phyloP scores from a whole-genome alignment of 2,329 filamentous ascomycete species.

The Fusarium clavum region DNA sequence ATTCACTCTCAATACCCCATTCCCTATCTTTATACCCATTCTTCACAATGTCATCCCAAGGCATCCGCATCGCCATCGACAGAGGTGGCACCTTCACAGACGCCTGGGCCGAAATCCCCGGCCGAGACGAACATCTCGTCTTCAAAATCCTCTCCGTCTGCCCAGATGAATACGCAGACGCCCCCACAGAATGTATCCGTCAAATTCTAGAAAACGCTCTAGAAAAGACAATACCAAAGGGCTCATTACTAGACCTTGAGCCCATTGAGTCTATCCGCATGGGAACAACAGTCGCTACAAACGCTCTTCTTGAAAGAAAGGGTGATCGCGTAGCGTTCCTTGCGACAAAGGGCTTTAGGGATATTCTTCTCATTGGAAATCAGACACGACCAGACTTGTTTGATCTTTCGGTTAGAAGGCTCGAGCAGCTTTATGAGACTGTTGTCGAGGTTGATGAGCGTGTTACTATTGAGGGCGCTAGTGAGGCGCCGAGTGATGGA shows the following conservation, averaged over 20 bases:
- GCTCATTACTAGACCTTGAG: slow-evolving; percentile 50
- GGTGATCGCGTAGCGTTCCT: slow-evolving; percentile 78
- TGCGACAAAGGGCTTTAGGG: slow-evolving; percentile 78
- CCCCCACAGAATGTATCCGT: slow-evolving; percentile 78
- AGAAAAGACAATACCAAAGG: slow-evolving; percentile 49
- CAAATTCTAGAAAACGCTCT: slow-evolving; percentile 53
- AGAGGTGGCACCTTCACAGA: slow-evolving; percentile 48
- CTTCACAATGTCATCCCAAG: slow-evolving; percentile 36
- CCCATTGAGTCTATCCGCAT: slow-evolving; percentile 75
- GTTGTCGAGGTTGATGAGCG: slow-evolving; percentile 81
- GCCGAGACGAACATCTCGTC: slow-evolving; percentile 39
- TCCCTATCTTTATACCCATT: neutral
- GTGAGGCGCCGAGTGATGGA: slow-evolving; percentile 72
- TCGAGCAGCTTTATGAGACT: slow-evolving; percentile 75
- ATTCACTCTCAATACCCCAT: neutral
- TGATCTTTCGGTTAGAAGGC: slow-evolving; percentile 75
- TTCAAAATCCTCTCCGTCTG: slow-evolving; percentile 62
- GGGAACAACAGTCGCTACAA: slow-evolving; percentile 85
- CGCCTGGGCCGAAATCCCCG: slow-evolving; percentile 41
- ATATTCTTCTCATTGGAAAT: slow-evolving; percentile 78
- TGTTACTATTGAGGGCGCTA: slow-evolving; percentile 79
- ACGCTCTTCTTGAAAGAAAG: slow-evolving; percentile 79
- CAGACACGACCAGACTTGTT: slow-evolving; percentile 80
- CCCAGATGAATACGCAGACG: slow-evolving; percentile 78
- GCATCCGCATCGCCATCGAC: slow-evolving; percentile 47